Conservation (phyloP, 345 rosid species). For the Corymbia maculata region DNA sequence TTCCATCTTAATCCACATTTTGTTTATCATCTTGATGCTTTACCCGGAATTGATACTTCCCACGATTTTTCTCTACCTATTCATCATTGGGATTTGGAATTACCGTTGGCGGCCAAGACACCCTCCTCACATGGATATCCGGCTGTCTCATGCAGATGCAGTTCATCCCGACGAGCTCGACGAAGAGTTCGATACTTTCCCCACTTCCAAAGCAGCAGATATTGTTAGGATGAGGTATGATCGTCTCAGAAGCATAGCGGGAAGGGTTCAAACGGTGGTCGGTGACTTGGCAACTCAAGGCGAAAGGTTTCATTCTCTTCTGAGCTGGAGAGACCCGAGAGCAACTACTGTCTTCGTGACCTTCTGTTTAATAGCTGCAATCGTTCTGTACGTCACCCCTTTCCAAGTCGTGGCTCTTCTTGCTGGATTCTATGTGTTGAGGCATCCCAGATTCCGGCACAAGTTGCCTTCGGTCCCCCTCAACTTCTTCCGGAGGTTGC, state of each 20-base stretch:
- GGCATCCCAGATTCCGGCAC: slow-evolving; percentile 93
- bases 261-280: slow-evolving; percentile 87
- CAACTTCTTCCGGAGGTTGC: slow-evolving; percentile 92
- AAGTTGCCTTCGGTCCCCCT: slow-evolving; percentile 78
- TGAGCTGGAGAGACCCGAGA: slow-evolving; percentile 97
- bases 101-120: slow-evolving; percentile 85
- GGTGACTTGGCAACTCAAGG: slow-evolving; percentile 96
- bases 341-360: slow-evolving; percentile 80
- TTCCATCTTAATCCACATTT: slow-evolving; percentile 69
- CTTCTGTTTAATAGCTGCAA: slow-evolving; percentile 76
- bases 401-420: slow-evolving; percentile 80
- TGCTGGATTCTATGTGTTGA: slow-evolving; percentile 51
- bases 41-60: slow-evolving; percentile 92
- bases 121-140: slow-evolving; percentile 96
- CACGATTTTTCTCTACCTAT: slow-evolving; percentile 79
- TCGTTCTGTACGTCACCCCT: slow-evolving; percentile 80
- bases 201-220: slow-evolving; percentile 62
- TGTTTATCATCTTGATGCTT: slow-evolving; percentile 67
- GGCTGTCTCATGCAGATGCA: slow-evolving; percentile 78
- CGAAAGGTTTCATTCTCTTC: slow-evolving; percentile 72
- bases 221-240: slow-evolving; percentile 82
- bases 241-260: slow-evolving; percentile 83
- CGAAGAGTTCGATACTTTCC: slow-evolving; percentile 92
- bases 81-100: slow-evolving; percentile 89
- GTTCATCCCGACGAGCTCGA: slow-evolving; percentile 90